phyloP scores from a whole-genome alignment of 2,329 filamentous ascomycete species.

The Ascochyta viciae-villosae region DNA sequence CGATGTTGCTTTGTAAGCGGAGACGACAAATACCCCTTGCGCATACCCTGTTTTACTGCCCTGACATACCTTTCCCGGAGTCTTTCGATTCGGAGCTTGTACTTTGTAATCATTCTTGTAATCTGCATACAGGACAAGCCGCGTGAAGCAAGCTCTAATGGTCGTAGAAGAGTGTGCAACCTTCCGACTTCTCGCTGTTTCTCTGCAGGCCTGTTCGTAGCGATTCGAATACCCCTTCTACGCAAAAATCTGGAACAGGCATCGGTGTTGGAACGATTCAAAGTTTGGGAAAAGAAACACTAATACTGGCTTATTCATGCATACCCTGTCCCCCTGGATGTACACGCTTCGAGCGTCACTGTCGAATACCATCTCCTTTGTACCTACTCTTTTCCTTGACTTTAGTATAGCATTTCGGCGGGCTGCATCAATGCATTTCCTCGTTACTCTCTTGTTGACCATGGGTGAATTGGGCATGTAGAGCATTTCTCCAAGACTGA shows the following conservation, averaged over 20 bases:
- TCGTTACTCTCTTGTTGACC: constrained; percentile 16
- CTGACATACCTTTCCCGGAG: constrained; percentile 27
- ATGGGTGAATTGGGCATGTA: constrained; percentile 15
- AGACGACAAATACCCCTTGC: constrained; percentile 33
- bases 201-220: constrained; percentile 1
- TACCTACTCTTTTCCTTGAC: constrained; percentile 31
- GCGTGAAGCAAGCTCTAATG: constrained; percentile 1
- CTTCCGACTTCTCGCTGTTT: neutral
- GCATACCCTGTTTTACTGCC: constrained; percentile 33
- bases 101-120: constrained; percentile 50
- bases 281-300: constrained; percentile 30
- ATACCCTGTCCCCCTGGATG: constrained; percentile 28
- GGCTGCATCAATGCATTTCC: constrained; percentile 30
- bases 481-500: constrained; percentile 3
- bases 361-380: constrained; percentile 43
- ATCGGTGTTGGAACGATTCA: constrained; percentile 20
- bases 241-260: constrained; percentile 19
- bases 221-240: constrained; percentile 20
- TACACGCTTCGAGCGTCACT: constrained; percentile 19
- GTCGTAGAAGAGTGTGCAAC: neutral
- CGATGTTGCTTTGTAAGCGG: constrained; percentile 74
- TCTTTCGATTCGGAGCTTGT: constrained; percentile 40
- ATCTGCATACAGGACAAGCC: constrained; percentile 39
- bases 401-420: constrained; percentile 42
- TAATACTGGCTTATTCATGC: constrained; percentile 41